Percentiles rank a stretch among this genome's conserved stretches.
Conservation (phyloP, 805 yeast species). For the Candida tibetensis region DNA sequence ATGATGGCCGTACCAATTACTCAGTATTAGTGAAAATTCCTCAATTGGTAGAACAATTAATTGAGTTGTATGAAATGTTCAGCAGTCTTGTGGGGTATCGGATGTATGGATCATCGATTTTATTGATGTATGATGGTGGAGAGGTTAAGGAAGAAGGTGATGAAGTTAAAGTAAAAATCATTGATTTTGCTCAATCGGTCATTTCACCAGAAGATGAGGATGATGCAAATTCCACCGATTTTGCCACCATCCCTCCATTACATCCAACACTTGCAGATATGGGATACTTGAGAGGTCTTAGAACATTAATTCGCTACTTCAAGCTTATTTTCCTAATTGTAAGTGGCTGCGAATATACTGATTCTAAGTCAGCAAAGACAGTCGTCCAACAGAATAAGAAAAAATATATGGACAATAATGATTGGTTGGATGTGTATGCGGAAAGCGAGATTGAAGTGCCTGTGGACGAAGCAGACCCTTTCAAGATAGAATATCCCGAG, state of each 20-base stretch:
- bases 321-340: slow-evolving; percentile 54
- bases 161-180: slow-evolving; percentile 58
- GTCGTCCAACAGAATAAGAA: slow-evolving; percentile 12
- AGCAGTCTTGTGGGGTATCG: slow-evolving; percentile 67
- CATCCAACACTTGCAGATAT: slow-evolving; percentile 62
- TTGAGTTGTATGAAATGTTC: slow-evolving; percentile 57
- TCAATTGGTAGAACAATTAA: slow-evolving; percentile 54
- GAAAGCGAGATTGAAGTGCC: slow-evolving; percentile 16
- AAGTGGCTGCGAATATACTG: slow-evolving; percentile 40
- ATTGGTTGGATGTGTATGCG: slow-evolving; percentile 36
- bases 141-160: slow-evolving; percentile 12
- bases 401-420: slow-evolving; percentile 17
- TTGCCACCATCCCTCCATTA: slow-evolving; percentile 63
- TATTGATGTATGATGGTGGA: slow-evolving; percentile 84
- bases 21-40: slow-evolving; percentile 71
- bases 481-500: slow-evolving; percentile 19
- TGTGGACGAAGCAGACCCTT: slow-evolving; percentile 21
- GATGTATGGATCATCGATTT: slow-evolving; percentile 84
- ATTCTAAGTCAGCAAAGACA: slow-evolving; percentile 16
- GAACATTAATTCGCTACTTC: slow-evolving; percentile 69
- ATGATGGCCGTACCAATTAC: slow-evolving; percentile 61
- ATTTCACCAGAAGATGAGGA: slow-evolving; percentile 56
- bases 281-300: slow-evolving; percentile 84
- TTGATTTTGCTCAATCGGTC: slow-evolving; percentile 94
- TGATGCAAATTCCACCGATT: slow-evolving; percentile 3